Conservation (phyloP, 805 yeast genomes). For the Candida silvicultrix region DNA sequence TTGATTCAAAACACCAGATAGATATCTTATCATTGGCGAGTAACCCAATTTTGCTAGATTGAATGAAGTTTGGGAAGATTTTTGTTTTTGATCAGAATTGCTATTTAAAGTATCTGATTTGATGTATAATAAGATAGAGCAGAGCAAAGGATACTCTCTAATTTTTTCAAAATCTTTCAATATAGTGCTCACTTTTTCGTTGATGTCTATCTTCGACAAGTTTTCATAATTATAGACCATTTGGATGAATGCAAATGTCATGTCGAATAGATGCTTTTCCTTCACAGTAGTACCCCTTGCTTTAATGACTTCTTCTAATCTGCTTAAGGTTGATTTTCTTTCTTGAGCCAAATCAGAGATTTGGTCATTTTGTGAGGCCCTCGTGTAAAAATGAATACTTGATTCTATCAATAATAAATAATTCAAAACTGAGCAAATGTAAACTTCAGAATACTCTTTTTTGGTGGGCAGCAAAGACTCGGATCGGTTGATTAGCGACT, state of each 20-base stretch:
- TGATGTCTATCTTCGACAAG: slow-evolving; percentile 12
- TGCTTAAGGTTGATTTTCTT: slow-evolving; percentile 2
- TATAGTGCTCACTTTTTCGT: slow-evolving; percentile 3
- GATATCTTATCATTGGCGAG: slow-evolving; percentile 18
- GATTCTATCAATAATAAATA: slow-evolving; percentile 10
- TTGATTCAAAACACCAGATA: slow-evolving; percentile 17
- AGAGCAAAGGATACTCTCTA: slow-evolving; percentile 14
- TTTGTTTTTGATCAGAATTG: slow-evolving; percentile 23
- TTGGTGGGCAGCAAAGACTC: not conserved
- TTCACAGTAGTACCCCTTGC: slow-evolving; percentile 5
- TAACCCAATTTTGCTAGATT: slow-evolving; percentile 20
- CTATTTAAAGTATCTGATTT: slow-evolving; percentile 18
- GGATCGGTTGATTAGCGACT: slow-evolving; percentile 2
- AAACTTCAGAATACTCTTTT: slow-evolving; percentile 7
- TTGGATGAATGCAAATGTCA: slow-evolving; percentile 6
- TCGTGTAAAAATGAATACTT: slow-evolving; percentile 6
- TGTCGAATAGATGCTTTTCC: slow-evolving; percentile 9
- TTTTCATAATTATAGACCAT: slow-evolving; percentile 12
- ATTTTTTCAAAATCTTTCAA: slow-evolving; percentile 13
- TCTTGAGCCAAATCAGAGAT: slow-evolving; percentile 1
- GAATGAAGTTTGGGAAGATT: slow-evolving; percentile 21
- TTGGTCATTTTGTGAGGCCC: slow-evolving; percentile 1
- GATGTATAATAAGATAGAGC: slow-evolving; percentile 15
- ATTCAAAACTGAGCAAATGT: slow-evolving; percentile 9
- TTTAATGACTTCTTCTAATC: slow-evolving; percentile 1